Base-by-base conservation (phyloP, 1,139 yeast genomes). In the Blastobotrys indianensis region DNA sequence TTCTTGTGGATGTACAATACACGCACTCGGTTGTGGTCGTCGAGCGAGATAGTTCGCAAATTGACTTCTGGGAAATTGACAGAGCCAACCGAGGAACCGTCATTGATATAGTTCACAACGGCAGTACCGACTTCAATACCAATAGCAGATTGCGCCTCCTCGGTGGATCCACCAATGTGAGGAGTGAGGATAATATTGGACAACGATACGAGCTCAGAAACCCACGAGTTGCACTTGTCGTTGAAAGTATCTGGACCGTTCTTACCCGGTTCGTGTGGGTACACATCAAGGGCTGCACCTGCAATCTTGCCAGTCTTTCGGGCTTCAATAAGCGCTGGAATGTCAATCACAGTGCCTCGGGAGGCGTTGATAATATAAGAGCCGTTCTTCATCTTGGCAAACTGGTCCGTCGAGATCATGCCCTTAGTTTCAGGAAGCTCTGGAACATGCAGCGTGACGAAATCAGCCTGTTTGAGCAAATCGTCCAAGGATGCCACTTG, bases 41-140 rank as follows among this genome's bases (percentile, higher is more conserved):
- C 97, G 66, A 84, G 77, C 64, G 87, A 86, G 58, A 90, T 76
- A 30, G 92, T 84, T 73, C 97, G 85, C 62, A 92, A 76, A 17
- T 92, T 74, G 56, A 94, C 97, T 73, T 94, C 98, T 61, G 99
- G 98, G 95, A 94, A 90, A 76, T 92, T 92, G 52, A 92, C 98
- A 7, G 98, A 92, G 61, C 97, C 97, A 48, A 77, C 77, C n/a
- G 97, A 85, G 59, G 82, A 76, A 73, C 98, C 98, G 73, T 92
- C 98, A 69, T 90, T 92, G 66, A 92, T 84, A 73, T 88, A 94
- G 67, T 86, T 87, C 55, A 90, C 75, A 63, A 92, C 76, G 30
- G 95, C 80, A 42, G 85, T 75, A 49, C 84, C 88, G 51, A 92
- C 99, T 72, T 92, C 99, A 52, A 90, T 75, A 70, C 99, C 98